Conservation (phyloP, 1,284 basidiomycete species). For the Tetrapyrgos nigripes region DNA sequence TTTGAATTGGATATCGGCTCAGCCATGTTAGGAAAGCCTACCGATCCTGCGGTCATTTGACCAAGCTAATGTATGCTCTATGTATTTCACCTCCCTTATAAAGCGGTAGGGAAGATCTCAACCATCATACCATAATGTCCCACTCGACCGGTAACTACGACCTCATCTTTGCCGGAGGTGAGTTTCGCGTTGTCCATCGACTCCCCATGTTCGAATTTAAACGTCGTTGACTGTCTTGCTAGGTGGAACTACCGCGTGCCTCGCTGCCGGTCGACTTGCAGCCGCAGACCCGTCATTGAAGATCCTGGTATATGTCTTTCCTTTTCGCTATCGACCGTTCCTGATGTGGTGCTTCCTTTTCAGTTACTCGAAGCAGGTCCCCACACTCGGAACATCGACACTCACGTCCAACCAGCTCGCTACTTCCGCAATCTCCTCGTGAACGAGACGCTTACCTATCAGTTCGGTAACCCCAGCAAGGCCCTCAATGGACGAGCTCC, state of each 20-base stretch:
- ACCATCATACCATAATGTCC: background rate
- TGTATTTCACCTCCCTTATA: too few relatives aligned
- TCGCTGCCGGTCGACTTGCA: conserved; percentile 49
- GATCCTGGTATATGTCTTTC: conserved; percentile 37
- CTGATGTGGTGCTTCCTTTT: background rate
- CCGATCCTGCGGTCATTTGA: too few relatives aligned
- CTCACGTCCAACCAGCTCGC: conserved; percentile 58
- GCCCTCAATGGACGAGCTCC: conserved; percentile 50
- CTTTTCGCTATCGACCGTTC: background rate
- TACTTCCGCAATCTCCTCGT: conserved; percentile 45
- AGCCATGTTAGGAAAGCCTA: too few relatives aligned
- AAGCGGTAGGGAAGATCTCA: too few relatives aligned
- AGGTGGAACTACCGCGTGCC: conserved; percentile 50
- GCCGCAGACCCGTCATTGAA: conserved; percentile 44
- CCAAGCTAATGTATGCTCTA: too few relatives aligned
- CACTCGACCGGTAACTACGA: conserved; percentile 6
- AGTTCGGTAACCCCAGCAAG: conserved; percentile 47
- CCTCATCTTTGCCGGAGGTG: conserved; percentile 17
- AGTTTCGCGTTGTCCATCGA: background rate
- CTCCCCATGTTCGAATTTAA: background rate
- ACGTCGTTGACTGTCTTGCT: background rate
- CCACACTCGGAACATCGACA: conserved; percentile 45
- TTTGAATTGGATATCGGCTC: too few relatives aligned
- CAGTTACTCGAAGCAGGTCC: conserved; percentile 53
- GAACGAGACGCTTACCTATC: conserved; percentile 46